Evolutionary conservation across 768 basidiomycete species (phyloP), one percentile per base, ranked within the genome.

Genomic region (Boletus rubescentipes): DNA sequence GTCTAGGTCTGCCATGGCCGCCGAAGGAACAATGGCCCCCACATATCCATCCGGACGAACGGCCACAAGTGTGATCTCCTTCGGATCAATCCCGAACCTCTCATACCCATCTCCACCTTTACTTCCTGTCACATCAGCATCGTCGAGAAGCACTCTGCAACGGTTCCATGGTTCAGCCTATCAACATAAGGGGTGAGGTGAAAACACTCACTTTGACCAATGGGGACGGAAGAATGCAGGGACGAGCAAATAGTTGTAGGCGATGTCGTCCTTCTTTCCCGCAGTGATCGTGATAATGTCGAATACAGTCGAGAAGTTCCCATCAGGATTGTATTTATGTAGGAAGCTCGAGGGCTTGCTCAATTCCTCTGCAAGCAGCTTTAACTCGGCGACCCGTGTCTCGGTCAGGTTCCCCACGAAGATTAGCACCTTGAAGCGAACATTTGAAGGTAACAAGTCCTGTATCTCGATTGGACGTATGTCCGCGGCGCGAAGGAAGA

Each of bases 21-120:
- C 54, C 40, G 63, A 58, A 10, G 70, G 65, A 16, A 60, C 64
- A 31, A 75, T 55, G 42, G 64, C 62, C 5, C 73, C 73, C 5
- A 76, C 66, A 52, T 74, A 76, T 35, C 74, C 72, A 51, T 76
- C 75, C 9, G 74, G 73, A 11, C 75, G 70, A 34, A 76, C 58
- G 11, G 75, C 57, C 26, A 73, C 72, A 16, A 76, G 48, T 31
- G 72, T 68, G 9, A 70, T 62, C 21, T 60, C 58, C 8, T 52
- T 42, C 4, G 61, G 51, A 38, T 59, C 58, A 34, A 76, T 69
- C 0, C 74, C 74, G 36, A 68, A 75, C 16, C 20, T 61, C 38
- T 64, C 58, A 53, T 75, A 76, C 5, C 52, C 73, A n/a, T 55
- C 54, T 10, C 73, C 72, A 14, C 72, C 75, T 20, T 56, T 52